A percentile compares a stretch with the other conserved stretches of the same genome.
phyloP scores from a whole-genome alignment of 2,329 filamentous ascomycete species.

The Lachnum nothofagi region DNA sequence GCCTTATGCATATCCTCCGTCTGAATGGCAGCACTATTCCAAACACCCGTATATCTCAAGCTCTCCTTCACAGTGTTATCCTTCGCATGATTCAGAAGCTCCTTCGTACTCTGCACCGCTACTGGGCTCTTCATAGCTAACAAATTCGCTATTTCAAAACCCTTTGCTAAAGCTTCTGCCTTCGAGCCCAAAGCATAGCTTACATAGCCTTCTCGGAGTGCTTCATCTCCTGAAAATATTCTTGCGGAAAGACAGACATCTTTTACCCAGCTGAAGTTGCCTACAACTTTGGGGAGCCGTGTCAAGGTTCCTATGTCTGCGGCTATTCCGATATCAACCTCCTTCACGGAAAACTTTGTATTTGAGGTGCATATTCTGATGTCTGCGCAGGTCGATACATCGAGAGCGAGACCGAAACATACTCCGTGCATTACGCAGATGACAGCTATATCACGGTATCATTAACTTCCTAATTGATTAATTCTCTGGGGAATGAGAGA shows the following conservation, averaged over 20 bases:
- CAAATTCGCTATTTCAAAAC: conserved; percentile 55
- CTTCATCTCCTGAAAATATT: conserved; percentile 64
- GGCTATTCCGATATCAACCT: conserved; percentile 76
- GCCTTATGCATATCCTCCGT: conserved; percentile 71
- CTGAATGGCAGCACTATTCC: conserved; percentile 83
- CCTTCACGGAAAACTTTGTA: conserved; percentile 66
- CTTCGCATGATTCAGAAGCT: conserved; percentile 74
- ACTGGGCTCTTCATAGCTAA: conserved; percentile 82
- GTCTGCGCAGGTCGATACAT: conserved; percentile 65
- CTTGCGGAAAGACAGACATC: conserved; percentile 70
- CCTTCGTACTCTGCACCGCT: conserved; percentile 81
- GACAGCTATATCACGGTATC: conserved; percentile 51
- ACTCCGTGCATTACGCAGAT: conserved; percentile 77
- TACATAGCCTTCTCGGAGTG: conserved; percentile 64
- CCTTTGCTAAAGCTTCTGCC: conserved; percentile 56
- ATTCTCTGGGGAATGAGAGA: conserved; percentile 16
- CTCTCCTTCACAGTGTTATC: conserved; percentile 75
- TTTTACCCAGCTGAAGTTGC: conserved; percentile 70
- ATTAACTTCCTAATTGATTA: not conserved
- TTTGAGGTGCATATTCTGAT: conserved; percentile 60
- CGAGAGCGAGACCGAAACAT: conserved; percentile 71
- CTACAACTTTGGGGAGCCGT: conserved; percentile 68
- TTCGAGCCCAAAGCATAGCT: conserved; percentile 61
- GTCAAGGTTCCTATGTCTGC: conserved; percentile 74
- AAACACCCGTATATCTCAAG: conserved; percentile 76